A percentile compares a stretch with the other conserved stretches of the same genome.
phyloP scores from a whole-genome alignment of 345 rosid genomes.

The Melastoma malabathricum region DNA sequence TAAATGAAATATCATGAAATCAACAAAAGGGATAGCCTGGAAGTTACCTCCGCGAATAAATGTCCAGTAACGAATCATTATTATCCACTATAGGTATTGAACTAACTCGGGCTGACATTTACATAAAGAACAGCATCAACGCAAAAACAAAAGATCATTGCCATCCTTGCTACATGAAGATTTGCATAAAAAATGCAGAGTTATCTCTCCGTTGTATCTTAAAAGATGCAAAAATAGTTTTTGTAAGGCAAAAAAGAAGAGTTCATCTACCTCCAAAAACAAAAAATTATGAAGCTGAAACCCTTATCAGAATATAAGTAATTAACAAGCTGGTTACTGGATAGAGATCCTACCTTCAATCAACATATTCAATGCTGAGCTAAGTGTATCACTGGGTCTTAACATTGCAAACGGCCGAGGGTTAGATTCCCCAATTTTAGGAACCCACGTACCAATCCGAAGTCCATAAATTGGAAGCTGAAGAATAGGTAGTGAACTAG shows the following conservation, averaged over 20 bases:
- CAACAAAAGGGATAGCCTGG: background rate
- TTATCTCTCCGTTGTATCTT: background rate
- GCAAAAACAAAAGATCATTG: conserved; percentile 2
- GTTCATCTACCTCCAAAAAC: no score
- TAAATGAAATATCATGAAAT: background rate
- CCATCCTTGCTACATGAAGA: background rate
- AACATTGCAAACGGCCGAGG: conserved; percentile 40
- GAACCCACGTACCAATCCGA: conserved; percentile 90
- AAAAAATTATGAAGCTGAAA: no score
- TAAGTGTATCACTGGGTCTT: conserved; percentile 51
- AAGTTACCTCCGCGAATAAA: conserved; percentile 56
- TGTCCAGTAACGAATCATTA: conserved; percentile 51
- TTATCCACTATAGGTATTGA: conserved; percentile 79
- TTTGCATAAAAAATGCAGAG: background rate
- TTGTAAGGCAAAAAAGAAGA: no score
- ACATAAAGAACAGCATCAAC: conserved; percentile 8
- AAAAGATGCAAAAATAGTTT: no score
- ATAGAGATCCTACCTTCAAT: conserved; percentile 32
- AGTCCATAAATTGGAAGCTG: conserved; percentile 73
- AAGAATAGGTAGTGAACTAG: conserved; percentile 80
- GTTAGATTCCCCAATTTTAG: conserved; percentile 67
- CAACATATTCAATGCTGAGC: conserved; percentile 46
- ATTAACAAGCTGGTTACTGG: no score
- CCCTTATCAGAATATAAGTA: no score
- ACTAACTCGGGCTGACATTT: conserved; percentile 71